phyloP scores from a whole-genome alignment of 495 filamentous ascomycete genomes.

The Hypomontagnella monticulosa region DNA sequence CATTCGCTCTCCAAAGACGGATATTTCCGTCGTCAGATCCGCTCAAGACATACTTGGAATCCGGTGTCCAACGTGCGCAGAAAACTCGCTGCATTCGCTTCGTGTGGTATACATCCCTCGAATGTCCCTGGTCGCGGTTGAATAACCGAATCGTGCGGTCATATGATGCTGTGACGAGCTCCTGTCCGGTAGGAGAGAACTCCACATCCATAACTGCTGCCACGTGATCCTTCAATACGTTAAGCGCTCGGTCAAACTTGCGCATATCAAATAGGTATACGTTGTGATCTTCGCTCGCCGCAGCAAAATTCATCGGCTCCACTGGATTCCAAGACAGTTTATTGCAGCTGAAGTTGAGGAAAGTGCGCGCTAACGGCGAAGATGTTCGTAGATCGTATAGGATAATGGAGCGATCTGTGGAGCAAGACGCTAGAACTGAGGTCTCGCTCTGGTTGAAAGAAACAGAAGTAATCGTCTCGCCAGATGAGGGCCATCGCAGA shows the following conservation, averaged over 20 bases:
- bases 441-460: conserved; percentile 96
- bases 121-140: conserved; percentile 81
- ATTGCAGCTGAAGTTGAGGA: conserved; percentile 84
- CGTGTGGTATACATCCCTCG: conserved; percentile 94
- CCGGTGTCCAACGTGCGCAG: conserved; percentile 82
- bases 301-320: conserved; percentile 91
- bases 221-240: conserved; percentile 95
- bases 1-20: conserved; percentile 88
- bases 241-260: conserved; percentile 81
- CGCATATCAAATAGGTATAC: conserved; percentile 84
- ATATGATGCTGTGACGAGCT: conserved; percentile 90
- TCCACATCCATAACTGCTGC: conserved; percentile 97
- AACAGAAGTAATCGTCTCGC: conserved; percentile 91
- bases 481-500: conserved; percentile 83
- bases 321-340: conserved; percentile 93
- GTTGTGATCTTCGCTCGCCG: conserved; percentile 73
- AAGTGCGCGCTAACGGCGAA: conserved; percentile 79
- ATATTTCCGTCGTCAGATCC: conserved; percentile 90
- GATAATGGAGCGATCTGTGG: conserved; percentile 84
- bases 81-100: conserved; percentile 99
- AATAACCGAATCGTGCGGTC: conserved; percentile 74
- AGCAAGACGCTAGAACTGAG: conserved; percentile 83
- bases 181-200: conserved; percentile 93
- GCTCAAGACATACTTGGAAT: conserved; percentile 81
- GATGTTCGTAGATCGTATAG: conserved; percentile 88